Evolutionary conservation across 441 rosid species (phyloP).

Genomic region (Gossypium aridum): DNA sequence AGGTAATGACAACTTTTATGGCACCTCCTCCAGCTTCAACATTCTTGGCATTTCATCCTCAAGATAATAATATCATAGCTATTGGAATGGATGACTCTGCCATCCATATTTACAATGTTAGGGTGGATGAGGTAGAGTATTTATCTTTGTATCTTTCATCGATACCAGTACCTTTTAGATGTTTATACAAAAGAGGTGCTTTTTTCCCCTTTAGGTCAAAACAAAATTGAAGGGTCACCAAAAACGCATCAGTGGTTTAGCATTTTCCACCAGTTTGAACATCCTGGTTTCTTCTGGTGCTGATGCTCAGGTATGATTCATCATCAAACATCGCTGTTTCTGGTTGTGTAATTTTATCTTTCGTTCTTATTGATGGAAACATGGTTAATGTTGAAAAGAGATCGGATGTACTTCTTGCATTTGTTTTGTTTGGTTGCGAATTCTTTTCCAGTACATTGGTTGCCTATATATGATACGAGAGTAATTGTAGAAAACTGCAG

Average conservation of each 20-base stretch:
- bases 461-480: not conserved
- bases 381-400: not conserved
- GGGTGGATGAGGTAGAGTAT: slow-evolving; percentile 40
- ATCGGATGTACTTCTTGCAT: not conserved
- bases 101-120: slow-evolving; percentile 42
- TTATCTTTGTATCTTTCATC: not conserved
- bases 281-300: slow-evolving; percentile 44
- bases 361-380: not conserved
- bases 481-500: not conserved
- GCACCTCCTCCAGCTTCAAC: slow-evolving; percentile 45
- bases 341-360: not conserved
- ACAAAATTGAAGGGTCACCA: slow-evolving; percentile 42
- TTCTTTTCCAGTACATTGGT: not conserved
- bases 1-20: slow-evolving; percentile 53
- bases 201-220: slow-evolving; percentile 29
- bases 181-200: not conserved
- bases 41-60: slow-evolving; percentile 42
- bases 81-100: slow-evolving; percentile 47
- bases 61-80: slow-evolving; percentile 44
- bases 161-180: not conserved
- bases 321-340: not conserved
- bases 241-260: slow-evolving; percentile 38
- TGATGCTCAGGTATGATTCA: slow-evolving; percentile 39
- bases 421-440: not conserved
- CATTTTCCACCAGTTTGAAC: slow-evolving; percentile 35